A percentile compares a stretch with the other conserved stretches of the same genome.
phyloP scores from a whole-genome alignment of 116 monocot species.

The Zostera marina region DNA sequence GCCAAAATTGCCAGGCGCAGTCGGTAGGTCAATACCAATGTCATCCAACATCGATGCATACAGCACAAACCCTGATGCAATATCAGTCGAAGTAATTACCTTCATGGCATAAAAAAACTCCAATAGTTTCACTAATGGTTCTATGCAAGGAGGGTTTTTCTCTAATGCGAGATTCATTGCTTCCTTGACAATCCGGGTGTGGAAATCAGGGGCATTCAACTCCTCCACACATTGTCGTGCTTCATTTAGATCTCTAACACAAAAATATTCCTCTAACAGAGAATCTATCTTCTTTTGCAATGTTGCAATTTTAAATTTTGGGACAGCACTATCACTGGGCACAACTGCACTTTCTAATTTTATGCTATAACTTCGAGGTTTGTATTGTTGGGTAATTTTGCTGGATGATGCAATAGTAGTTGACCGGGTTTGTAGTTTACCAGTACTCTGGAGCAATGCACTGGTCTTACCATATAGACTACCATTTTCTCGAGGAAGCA shows the following conservation, averaged over 20 bases:
- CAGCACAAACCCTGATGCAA: conserved; percentile 48
- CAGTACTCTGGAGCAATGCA: conserved; percentile 1
- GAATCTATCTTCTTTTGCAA: conserved; percentile 42
- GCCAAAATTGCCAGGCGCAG: conserved; percentile 56
- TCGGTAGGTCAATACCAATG: conserved; percentile 56
- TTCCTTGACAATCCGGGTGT: conserved; percentile 84
- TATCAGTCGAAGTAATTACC: conserved; percentile 26
- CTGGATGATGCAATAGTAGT: conserved; percentile 3
- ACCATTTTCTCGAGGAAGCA: too few species aligned
- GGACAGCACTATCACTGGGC: background rate
- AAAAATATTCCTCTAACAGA: conserved; percentile 19
- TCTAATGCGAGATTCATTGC: conserved; percentile 58
- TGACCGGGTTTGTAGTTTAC: conserved; percentile 5
- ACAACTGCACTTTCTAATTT: background rate
- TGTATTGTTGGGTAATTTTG: conserved; percentile 7
- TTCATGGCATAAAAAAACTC: conserved; percentile 23
- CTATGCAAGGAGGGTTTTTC: conserved; percentile 26
- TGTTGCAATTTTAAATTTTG: conserved; percentile 3
- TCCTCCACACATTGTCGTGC: conserved; percentile 73
- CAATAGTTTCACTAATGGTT: conserved; percentile 29
- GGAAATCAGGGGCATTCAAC: conserved; percentile 50
- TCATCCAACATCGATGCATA: conserved; percentile 63
- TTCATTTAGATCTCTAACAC: conserved; percentile 9
- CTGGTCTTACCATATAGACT: too few species aligned
- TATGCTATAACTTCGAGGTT: background rate